Conservation (phyloP, 768 basidiomycete species). For the Trametopsis cervina region DNA sequence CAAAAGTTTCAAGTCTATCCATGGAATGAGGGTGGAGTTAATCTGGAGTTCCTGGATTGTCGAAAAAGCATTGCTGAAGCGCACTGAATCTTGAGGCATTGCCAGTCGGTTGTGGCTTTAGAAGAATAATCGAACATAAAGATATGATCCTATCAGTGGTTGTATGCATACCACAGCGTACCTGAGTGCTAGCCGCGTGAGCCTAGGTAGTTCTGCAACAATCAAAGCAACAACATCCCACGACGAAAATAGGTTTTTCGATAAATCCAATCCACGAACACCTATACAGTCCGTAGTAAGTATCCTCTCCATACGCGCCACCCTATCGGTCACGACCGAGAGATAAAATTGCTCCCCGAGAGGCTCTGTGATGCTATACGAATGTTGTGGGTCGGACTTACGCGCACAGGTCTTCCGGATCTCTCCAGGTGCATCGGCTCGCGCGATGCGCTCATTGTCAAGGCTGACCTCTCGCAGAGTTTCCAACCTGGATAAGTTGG, state of each 20-base stretch:
- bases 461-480: constrained; percentile 75
- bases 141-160: no score
- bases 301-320: not conserved
- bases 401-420: constrained; percentile 60
- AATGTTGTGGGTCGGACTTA: no score
- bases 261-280: constrained; percentile 76
- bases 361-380: constrained; percentile 9
- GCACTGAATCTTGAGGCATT: constrained; percentile 26
- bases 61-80: constrained; percentile 38
- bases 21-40: constrained; percentile 65
- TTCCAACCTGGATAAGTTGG: constrained; percentile 58
- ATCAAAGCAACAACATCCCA: constrained; percentile 72
- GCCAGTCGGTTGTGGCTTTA: constrained; percentile 63
- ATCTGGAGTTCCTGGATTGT: constrained; percentile 61
- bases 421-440: constrained; percentile 40
- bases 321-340: not conserved
- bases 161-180: constrained; percentile 41
- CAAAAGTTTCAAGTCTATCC: constrained; percentile 56
- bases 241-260: constrained; percentile 58
- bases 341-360: not conserved
- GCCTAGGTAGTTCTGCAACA: constrained; percentile 46
- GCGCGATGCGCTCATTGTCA: constrained; percentile 57
- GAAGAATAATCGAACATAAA: not conserved
- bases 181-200: constrained; percentile 75
- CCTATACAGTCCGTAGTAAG: constrained; percentile 40